Base-by-base conservation (phyloP, 805 yeast species). In the Millerozyma miso region DNA sequence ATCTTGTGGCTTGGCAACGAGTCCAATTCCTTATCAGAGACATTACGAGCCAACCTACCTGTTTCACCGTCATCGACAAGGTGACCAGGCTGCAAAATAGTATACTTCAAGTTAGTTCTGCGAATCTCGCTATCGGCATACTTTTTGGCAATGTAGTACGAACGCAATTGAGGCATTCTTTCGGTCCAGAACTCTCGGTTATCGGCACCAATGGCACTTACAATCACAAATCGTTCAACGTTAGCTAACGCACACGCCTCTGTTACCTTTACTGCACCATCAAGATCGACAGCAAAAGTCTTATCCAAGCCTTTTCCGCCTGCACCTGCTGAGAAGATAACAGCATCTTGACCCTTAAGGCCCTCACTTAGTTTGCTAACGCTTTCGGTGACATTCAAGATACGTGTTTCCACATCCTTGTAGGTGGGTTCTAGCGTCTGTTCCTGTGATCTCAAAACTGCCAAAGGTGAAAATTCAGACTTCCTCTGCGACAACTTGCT, bases 241-340 rank as follows among this genome's bases (percentile, higher is more conserved):
- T 62, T 59, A 14, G 70, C 74, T 35, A 52, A 45, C 35, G 71
- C 71, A 6, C 79, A 65, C 0, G 82, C 85, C 52, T 80, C 84
- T 43, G 75, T 66, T 1, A 74, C 68, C 53, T 77, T 77, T 26
- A 77, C 76, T 6, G 81, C 80, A 3, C 81, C 82, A 53, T 81
- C 85, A 45, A 80, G 62, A 51, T 81, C 87, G n/a, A 81, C 76
- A 17, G 71, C 63, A 40, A 79, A 63, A 32, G 34, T 32, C 17
- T 32, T 32, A 15, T 32, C 34, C 5, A 72, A 50, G 13, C 76
- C 75, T 36, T 73, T 73, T 2, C 85, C 85, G 15, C 78, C 81
- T 2, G 83, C 78, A 6, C 86, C 86, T 0, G 83, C 85, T 33
- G 76, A 62, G 63, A 80, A 78, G 0, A 81, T 77, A 3, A 81